Conservation (phyloP, 345 rosid species). For the Gossypium australe region DNA sequence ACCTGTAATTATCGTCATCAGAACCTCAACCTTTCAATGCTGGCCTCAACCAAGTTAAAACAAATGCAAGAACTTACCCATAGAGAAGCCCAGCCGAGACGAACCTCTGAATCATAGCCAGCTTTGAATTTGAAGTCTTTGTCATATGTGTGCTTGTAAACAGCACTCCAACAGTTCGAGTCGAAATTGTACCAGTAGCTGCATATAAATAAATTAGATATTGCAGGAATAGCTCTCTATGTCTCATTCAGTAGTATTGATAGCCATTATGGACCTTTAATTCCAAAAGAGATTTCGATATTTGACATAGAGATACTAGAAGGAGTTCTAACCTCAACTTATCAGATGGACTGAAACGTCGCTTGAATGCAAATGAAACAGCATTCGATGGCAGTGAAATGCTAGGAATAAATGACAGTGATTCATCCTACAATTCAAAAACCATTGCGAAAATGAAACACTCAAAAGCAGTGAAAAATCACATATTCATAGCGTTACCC, state of each 20-base stretch:
- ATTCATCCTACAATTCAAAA: constrained; percentile 63
- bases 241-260: not conserved
- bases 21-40: not conserved
- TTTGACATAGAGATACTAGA: not conserved
- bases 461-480: not conserved
- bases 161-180: constrained; percentile 83
- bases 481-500: not conserved
- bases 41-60: not conserved
- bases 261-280: not conserved
- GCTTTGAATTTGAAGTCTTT: constrained; percentile 88
- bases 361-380: constrained; percentile 82
- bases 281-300: not conserved
- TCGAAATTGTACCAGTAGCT: constrained; percentile 91
- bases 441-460: not conserved
- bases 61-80: constrained; percentile 52
- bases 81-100: constrained; percentile 92
- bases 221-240: not conserved
- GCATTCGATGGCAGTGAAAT: constrained; percentile 87
- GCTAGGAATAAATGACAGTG: constrained; percentile 75
- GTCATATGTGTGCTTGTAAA: constrained; percentile 80
- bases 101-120: constrained; percentile 85
- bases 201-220: constrained; percentile 18
- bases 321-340: constrained; percentile 65
- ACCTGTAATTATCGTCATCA: constrained; percentile 36
- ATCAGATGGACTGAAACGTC: constrained; percentile 67